Base-by-base conservation (phyloP, 225 moss, liverwort and hornwort species). In the Sphagnum tenellum region DNA sequence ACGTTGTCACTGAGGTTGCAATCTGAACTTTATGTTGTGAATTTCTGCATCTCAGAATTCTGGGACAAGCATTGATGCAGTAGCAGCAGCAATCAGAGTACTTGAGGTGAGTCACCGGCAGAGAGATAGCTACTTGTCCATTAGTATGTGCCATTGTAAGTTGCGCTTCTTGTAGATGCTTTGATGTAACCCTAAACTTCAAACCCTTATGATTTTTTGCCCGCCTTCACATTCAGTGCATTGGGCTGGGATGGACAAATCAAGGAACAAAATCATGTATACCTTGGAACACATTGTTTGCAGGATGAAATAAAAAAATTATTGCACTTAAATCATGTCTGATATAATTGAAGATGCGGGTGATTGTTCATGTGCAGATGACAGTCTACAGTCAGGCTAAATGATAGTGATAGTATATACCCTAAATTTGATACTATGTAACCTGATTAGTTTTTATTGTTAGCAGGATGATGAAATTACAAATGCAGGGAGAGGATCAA, bases 401-500 rank as follows among this genome's bases (percentile, higher is more conserved):
- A 29, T 29, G 29, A 29, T 29, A 29, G 29, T 29, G 29, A 29
- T 29, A 29, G 29, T 29, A 29, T 29, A 29, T 29, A 29, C 29
- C 29, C 29, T 29, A 29, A 29, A 0, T 29, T 29, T 29, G 29
- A 29, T 29, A 29, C 0, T 29, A 29, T 29, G 29, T 56, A 9
- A 12, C 12, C 3, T 11, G 47, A 14, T 14, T 1, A 45, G 60
- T 49, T 14, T 61, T 61, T 11, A 13, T 77, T 70, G 67, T 68
- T 29, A 29, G 29, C 86, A 96, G 96, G 93, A 93, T 76, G 93
- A 93, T 62, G 87, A 87, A 73, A 77, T 87, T 50, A 93, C 98
- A 64, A 98, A 98, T 82, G 93, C 98, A 72, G 98, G 98, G 53
- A 80, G 75, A 77, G 98, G 98, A 61, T 98, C 98, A 45, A 90